Evolutionary conservation across 108 stramenopile species (phyloP), one percentile per base, ranked within the genome.

Genomic region (Nitzschia palea): DNA sequence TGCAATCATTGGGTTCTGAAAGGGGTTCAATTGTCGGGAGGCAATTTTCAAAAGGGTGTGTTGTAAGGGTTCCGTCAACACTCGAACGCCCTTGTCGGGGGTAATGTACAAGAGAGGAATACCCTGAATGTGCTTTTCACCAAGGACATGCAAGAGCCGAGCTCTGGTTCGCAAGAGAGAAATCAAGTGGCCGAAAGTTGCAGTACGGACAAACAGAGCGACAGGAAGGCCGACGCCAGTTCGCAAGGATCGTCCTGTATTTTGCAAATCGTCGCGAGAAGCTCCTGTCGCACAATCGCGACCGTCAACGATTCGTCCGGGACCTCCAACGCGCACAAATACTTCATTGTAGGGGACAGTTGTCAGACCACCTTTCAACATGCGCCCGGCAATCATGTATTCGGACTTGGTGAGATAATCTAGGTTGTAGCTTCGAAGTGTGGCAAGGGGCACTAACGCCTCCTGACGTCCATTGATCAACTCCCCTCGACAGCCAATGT

Each of bases 271-370:
- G 29, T 31, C 20, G n/a, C 68, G 27, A 29, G 78, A 68, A 26
- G 43, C 28, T 15, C 81, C 84, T 9, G 81, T 82, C 15, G 78
- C 77, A 48, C 65, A 67, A 61, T 91, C 85, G 23, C 65, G 52
- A 0, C 79, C 84, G 44, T 64, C 40, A 14, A 74, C 71, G 44
- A 90, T 77, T 10, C 90, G 76, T n/a, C 91, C 91, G 20, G 71
- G 30, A 33, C 91, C 91, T 40, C 94, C 94, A 36, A 93, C 82
- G 27, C 90, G 84, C 35, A 86, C 40, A 53, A 76, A 90, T 0
- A 90, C 78, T 81, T 95, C 95, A 67, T 95, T 95, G 78, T 93
- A 95, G 17, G 95, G 95, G 35, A 95, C 82, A 9, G 81, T 81
- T 10, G 70, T 71, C 10, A 95, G 67, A 26, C 87, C 89, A 22